These are phyloP conservation scores for Phoenix dactylifera DNA, from an alignment of 176 grass and related monocot genomes.

Conservation along the genomic window DNA sequence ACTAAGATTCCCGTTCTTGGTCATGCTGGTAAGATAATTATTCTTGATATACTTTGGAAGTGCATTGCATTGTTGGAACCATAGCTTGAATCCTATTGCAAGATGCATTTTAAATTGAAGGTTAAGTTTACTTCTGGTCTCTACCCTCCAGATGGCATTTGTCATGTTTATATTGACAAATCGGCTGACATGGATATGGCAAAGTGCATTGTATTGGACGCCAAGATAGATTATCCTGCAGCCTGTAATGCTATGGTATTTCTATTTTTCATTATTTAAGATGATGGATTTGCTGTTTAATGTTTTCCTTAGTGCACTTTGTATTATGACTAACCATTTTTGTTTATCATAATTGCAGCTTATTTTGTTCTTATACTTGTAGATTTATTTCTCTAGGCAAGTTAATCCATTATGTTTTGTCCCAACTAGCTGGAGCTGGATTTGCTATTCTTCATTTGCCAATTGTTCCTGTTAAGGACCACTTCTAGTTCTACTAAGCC, in stretches of 20 bases:
- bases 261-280: background rate
- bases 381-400: too few relatives aligned
- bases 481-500: too few relatives aligned
- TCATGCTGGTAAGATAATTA: conserved; percentile 60
- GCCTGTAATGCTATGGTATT: conserved; percentile 95
- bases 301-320: background rate
- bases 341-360: background rate
- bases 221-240: conserved; percentile 94
- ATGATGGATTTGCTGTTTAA: too few relatives aligned
- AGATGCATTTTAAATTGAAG: background rate
- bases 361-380: conserved; percentile 7
- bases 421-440: too few relatives aligned
- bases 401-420: too few relatives aligned
- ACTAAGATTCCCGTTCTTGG: conserved; percentile 98
- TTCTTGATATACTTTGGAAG: too few relatives aligned
- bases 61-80: too few relatives aligned
- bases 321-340: background rate
- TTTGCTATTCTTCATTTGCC: too few relatives aligned
- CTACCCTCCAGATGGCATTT: conserved; percentile 65
- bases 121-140: conserved; percentile 11
- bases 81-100: too few relatives aligned
- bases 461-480: too few relatives aligned
- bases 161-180: conserved; percentile 98
- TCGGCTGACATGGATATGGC: conserved; percentile 90
- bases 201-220: conserved; percentile 75